Conservation (phyloP, 257 asterid species). For the Solanum virginianum region DNA sequence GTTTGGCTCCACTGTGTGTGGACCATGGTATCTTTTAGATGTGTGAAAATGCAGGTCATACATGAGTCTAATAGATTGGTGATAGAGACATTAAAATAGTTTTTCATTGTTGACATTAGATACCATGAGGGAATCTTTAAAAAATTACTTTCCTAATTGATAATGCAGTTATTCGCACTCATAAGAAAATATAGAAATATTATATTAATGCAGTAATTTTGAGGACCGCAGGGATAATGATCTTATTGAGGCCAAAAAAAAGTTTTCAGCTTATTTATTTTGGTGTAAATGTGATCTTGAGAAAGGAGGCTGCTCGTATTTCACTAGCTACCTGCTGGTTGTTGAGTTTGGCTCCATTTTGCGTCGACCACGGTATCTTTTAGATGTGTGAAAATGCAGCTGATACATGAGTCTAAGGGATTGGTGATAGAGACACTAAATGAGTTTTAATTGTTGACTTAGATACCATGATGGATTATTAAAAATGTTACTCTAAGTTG, state of each 20-base stretch:
- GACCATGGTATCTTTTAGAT: not conserved
- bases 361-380: not conserved
- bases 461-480: not conserved
- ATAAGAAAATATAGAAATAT: not conserved
- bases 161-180: not conserved
- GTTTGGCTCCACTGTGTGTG: not conserved
- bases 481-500: not conserved
- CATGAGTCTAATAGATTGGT: not conserved
- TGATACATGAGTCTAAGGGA: not conserved
- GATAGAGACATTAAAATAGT: not conserved
- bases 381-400: not conserved
- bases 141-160: not conserved
- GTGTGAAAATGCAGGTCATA: not conserved
- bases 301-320: not conserved
- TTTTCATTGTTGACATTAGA: not conserved
- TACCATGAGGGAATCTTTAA: not conserved
- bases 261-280: not conserved
- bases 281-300: not conserved
- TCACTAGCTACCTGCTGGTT: not conserved
- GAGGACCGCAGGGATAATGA: not conserved
- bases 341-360: not conserved
- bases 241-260: not conserved
- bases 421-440: not conserved
- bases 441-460: not conserved
- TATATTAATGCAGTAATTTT: not conserved